Percentiles rank a stretch among this genome's conserved stretches.
Conservation (phyloP, 2,329 filamentous ascomycete species). For the Exophiala mesophila region DNA sequence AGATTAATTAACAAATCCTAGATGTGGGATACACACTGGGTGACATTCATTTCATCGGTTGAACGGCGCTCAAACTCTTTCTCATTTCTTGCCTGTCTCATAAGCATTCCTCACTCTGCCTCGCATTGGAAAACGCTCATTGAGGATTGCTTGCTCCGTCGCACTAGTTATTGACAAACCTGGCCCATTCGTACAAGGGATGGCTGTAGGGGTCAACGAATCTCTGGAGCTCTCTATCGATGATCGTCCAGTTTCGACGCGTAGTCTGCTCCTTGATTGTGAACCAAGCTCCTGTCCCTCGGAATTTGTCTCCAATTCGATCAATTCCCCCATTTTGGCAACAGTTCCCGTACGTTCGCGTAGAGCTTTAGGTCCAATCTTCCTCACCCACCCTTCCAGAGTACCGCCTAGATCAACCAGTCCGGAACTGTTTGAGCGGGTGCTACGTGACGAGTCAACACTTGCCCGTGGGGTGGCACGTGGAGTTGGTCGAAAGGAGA, state of each 20-base stretch:
- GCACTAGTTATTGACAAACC: conserved; percentile 2
- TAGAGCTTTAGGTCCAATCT: conserved; percentile 45
- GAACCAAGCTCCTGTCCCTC: conserved; percentile 5
- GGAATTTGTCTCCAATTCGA: conserved; percentile 35
- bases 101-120: conserved; percentile 26
- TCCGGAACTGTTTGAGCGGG: conserved; percentile 35
- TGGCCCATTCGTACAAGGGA: neutral
- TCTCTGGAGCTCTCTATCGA: neutral
- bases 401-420: conserved; percentile 81
- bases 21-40: no score
- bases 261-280: neutral
- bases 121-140: conserved; percentile 29
- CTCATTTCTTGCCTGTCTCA: conserved; percentile 10
- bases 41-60: no score
- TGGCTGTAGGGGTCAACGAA: conserved; percentile 6
- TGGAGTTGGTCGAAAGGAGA: conserved; percentile 9
- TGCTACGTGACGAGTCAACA: conserved; percentile 45
- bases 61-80: no score
- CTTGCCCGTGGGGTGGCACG: conserved; percentile 36
- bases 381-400: conserved; percentile 85
- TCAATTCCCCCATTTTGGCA: conserved; percentile 36
- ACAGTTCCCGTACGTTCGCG: conserved; percentile 8
- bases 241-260: neutral
- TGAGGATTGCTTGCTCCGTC: conserved; percentile 25
- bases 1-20: no score